Evolutionary conservation across 1,139 yeast genomes (phyloP).

Genomic region (Insectozyma bohioensis): DNA sequence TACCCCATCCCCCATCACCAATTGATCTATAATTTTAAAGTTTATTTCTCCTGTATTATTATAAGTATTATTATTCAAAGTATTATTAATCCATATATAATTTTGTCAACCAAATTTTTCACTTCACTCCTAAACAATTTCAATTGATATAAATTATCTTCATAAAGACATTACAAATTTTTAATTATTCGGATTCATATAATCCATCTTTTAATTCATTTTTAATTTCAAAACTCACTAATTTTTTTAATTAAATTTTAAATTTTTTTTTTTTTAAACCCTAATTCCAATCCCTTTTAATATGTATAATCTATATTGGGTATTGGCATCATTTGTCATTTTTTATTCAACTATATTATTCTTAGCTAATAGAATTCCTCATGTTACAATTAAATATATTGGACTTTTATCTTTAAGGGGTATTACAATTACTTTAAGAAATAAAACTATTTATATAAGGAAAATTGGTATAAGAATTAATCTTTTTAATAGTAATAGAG

Average conservation of each 20-base stretch:
- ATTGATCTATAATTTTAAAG: too few relatives aligned
- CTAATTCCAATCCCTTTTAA: neutral
- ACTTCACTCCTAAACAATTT: too few relatives aligned
- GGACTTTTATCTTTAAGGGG: conserved; percentile 39
- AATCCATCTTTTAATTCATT: too few relatives aligned
- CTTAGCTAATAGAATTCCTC: conserved; percentile 33
- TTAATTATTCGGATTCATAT: too few relatives aligned
- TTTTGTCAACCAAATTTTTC: too few relatives aligned
- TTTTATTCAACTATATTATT: conserved; percentile 21
- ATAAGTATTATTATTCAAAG: too few relatives aligned
- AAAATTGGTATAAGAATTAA: conserved; percentile 28
- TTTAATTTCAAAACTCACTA: too few relatives aligned
- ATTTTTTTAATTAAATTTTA: neutral
- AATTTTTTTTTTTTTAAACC: neutral
- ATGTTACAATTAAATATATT: conserved; percentile 30
- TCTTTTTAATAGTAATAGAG: conserved; percentile 22
- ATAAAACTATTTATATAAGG: conserved; percentile 20
- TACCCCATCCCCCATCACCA: too few relatives aligned
- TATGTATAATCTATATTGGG: conserved; percentile 7
- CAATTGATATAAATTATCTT: too few relatives aligned
- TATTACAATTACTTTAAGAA: conserved; percentile 23
- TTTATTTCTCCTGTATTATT: too few relatives aligned
- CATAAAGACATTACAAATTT: too few relatives aligned
- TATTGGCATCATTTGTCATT: conserved; percentile 10
- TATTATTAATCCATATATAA: too few relatives aligned